Conservation (phyloP, 371 early-diverging fungal species). For the Mucor lusitanicus region DNA sequence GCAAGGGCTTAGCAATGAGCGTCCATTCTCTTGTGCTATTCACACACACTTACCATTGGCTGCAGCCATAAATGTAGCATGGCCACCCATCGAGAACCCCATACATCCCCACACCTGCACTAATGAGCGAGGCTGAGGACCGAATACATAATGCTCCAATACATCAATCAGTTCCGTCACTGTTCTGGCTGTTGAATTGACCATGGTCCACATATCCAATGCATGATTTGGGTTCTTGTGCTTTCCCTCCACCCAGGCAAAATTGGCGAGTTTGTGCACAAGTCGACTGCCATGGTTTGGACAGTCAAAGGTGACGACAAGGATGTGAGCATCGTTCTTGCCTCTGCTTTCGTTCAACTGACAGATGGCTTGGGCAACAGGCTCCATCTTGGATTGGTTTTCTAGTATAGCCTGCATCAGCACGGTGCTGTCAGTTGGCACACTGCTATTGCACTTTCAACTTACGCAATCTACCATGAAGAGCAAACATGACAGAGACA, state of each 20-base stretch:
- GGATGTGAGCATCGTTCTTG: constrained; percentile 18
- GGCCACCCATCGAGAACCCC: constrained; percentile 63
- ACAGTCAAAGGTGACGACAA: constrained; percentile 57
- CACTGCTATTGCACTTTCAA: not conserved
- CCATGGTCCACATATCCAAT: constrained; percentile 56
- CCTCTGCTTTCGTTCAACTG: constrained; percentile 17
- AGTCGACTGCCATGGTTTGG: constrained; percentile 59
- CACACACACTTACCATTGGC: constrained; percentile 41
- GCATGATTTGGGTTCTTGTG: constrained; percentile 49
- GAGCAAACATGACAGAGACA: constrained; percentile 43
- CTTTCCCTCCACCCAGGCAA: constrained; percentile 37
- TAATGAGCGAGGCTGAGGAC: constrained; percentile 7
- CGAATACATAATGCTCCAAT: constrained; percentile 49
- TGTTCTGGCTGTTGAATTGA: constrained; percentile 41
- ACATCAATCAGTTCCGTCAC: constrained; percentile 55
- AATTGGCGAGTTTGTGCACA: constrained; percentile 34
- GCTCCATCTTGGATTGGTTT: constrained; percentile 31
- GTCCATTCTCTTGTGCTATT: not conserved
- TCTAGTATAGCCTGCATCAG: constrained; percentile 19
- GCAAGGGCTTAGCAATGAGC: not conserved
- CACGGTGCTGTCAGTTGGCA: not conserved
- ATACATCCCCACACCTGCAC: constrained; percentile 53
- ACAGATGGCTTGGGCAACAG: constrained; percentile 27
- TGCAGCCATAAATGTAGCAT: constrained; percentile 51
- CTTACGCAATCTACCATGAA: constrained; percentile 50